phyloP scores from a whole-genome alignment of 805 yeast genomes.

The Cyberlindnera sargentensis region DNA sequence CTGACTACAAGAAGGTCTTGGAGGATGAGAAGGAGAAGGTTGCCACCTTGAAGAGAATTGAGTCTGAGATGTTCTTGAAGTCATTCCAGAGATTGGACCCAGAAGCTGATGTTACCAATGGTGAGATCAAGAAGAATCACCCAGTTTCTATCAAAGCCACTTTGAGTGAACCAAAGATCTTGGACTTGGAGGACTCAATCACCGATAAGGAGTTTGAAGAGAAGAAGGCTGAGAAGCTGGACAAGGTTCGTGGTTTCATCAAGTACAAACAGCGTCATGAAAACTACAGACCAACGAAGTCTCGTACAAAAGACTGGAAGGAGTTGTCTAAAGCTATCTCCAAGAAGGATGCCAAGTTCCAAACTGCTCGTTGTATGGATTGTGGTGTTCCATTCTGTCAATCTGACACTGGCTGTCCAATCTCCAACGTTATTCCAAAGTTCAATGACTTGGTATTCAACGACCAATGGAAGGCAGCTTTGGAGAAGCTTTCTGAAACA shows the following conservation, averaged over 20 bases:
- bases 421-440: conserved; percentile 93
- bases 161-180: conserved; percentile 68
- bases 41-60: conserved; percentile 48
- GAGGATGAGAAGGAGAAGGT: conserved; percentile 66
- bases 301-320: conserved; percentile 85
- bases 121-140: conserved; percentile 52
- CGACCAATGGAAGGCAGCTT: conserved; percentile 91
- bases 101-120: conserved; percentile 80
- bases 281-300: conserved; percentile 69
- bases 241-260: conserved; percentile 86
- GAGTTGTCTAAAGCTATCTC: conserved; percentile 78
- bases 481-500: conserved; percentile 87
- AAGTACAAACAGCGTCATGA: conserved; percentile 87
- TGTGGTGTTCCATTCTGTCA: conserved; percentile 99
- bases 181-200: conserved; percentile 86
- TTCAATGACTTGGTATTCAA: conserved; percentile 96
- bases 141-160: conserved; percentile 27
- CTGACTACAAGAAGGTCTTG: conserved; percentile 84
- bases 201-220: conserved; percentile 59
- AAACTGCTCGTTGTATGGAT: conserved; percentile 98
- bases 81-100: conserved; percentile 71
- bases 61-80: conserved; percentile 57
- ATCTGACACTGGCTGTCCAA: conserved; percentile 96
- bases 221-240: conserved; percentile 59
- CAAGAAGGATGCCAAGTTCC: conserved; percentile 80